Base-by-base conservation (phyloP, 352 stramenopile genomes). In the Blastocystis sp. region DNA sequence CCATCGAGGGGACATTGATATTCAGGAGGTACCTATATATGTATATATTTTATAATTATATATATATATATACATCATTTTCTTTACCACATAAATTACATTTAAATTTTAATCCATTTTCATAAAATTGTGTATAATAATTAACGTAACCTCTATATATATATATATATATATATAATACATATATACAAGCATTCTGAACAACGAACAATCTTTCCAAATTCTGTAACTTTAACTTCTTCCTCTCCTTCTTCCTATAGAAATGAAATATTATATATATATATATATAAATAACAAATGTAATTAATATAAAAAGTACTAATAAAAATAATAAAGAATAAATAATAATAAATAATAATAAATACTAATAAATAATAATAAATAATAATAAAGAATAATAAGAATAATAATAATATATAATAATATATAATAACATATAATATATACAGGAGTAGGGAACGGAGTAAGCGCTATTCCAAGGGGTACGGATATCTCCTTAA, bases 31-130 rank as follows among this genome's bases (percentile, higher is more conserved):
- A n/a, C n/a, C n/a, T n/a, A n/a, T n/a, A n/a, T n/a, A n/a, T n/a
- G n/a, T n/a, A n/a, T n/a, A n/a, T n/a, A n/a, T n/a, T n/a, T n/a
- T n/a, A n/a, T n/a, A n/a, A n/a, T n/a, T n/a, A n/a, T n/a, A n/a
- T n/a, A n/a, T n/a, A n/a, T n/a, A n/a, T n/a, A n/a, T n/a, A n/a
- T 2, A 32, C 31, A 5, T 19, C 6, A 27, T 62, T 62, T 7
- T 24, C 25, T 7, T 27, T 24, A 18, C 52, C 52, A 27, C 52
- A 62, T 21, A 62, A n/a, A 24, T 62, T 62, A 18, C 52, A 62
- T 21, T 36, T 5, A 21, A 39, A 62, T 32, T n/a, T 7, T 19
- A 40, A 30, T 9, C 52, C 52, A 13, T 32, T 30, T n/a, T 37
- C 13, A 42, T 25, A 36, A 42, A 62, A 62, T 4, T 21, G 19